Percentiles rank a stretch among this genome's conserved stretches.
Conservation (phyloP, 495 filamentous ascomycete genomes). For the Articulospora tetracladia region DNA sequence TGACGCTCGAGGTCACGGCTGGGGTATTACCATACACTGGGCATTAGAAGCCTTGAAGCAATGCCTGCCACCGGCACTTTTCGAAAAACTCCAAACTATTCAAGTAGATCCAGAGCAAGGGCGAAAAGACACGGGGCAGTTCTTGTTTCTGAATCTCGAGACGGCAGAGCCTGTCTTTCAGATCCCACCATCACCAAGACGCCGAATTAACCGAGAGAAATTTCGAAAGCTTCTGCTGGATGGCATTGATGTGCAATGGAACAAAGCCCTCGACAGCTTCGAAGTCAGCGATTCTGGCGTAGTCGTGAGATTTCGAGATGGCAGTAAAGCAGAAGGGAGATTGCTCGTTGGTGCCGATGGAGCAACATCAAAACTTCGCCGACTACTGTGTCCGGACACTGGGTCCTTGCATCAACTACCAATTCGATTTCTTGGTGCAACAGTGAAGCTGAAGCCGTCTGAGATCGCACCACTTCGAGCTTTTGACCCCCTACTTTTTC, state of each 20-base stretch:
- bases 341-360: conserved; percentile 42
- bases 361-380: conserved; percentile 33
- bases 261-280: conserved; percentile 37
- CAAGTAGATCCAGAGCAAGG: conserved; percentile 37
- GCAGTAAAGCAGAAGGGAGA: conserved; percentile 28
- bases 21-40: conserved; percentile 51
- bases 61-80: conserved; percentile 33
- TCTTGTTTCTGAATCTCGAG: conserved; percentile 38
- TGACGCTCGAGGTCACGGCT: conserved; percentile 43
- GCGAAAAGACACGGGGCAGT: conserved; percentile 28
- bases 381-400: conserved; percentile 29
- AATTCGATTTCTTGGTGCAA: conserved; percentile 44
- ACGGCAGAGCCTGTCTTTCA: conserved; percentile 36
- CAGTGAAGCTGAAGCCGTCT: conserved; percentile 35
- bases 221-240: conserved; percentile 35
- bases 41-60: conserved; percentile 33
- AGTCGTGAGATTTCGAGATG: conserved; percentile 32
- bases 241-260: conserved; percentile 44
- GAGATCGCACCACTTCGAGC: conserved; percentile 38
- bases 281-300: conserved; percentile 33
- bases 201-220: conserved; percentile 38
- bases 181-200: conserved; percentile 31
- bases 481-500: conserved; percentile 59
- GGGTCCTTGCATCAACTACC: conserved; percentile 40
- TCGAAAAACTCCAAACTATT: conserved; percentile 30